Evolutionary conservation across 2,329 filamentous ascomycete genomes (phyloP).

Genomic region (Fusarium brachygibbosum): DNA sequence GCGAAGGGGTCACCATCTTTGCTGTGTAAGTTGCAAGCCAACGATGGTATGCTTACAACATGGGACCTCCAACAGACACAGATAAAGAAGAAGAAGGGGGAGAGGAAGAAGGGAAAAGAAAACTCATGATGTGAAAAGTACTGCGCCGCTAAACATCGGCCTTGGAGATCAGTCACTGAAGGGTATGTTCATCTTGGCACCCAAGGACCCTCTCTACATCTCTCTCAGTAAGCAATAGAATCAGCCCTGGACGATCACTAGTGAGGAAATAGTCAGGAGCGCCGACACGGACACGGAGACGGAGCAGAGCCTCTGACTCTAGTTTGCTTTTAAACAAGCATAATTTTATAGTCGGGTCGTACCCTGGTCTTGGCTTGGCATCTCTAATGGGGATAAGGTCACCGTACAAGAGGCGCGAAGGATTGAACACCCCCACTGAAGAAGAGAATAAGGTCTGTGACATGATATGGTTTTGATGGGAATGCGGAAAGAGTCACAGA

Average conservation of each 20-base stretch:
- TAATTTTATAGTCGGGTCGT: slow-evolving; percentile 19
- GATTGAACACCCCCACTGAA: slow-evolving; percentile 9
- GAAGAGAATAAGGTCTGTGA: neutral
- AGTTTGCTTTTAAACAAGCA: slow-evolving; percentile 36
- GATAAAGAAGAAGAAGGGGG: neutral
- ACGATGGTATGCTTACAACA: neutral
- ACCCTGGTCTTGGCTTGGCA: slow-evolving; percentile 27
- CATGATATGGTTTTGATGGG: neutral
- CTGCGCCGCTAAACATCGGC: neutral
- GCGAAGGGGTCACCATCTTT: slow-evolving; percentile 30
- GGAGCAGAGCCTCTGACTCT: slow-evolving; percentile 28
- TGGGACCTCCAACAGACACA: neutral
- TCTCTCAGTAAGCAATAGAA: slow-evolving; percentile 1
- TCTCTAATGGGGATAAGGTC: slow-evolving; percentile 25
- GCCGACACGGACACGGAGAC: slow-evolving; percentile 16
- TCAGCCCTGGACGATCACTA: slow-evolving; percentile 28
- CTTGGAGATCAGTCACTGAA: neutral
- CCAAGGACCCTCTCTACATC: neutral
- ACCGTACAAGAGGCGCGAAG: slow-evolving; percentile 26
- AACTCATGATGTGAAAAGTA: slow-evolving; percentile 4
- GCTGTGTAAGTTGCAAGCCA: slow-evolving; percentile 9
- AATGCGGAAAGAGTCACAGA: neutral
- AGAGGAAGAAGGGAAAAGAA: neutral
- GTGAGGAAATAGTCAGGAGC: slow-evolving; percentile 9
- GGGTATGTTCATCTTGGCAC: slow-evolving; percentile 4